Conservation (phyloP, 1,139 yeast species). For the Blastobotrys petasosporus region DNA sequence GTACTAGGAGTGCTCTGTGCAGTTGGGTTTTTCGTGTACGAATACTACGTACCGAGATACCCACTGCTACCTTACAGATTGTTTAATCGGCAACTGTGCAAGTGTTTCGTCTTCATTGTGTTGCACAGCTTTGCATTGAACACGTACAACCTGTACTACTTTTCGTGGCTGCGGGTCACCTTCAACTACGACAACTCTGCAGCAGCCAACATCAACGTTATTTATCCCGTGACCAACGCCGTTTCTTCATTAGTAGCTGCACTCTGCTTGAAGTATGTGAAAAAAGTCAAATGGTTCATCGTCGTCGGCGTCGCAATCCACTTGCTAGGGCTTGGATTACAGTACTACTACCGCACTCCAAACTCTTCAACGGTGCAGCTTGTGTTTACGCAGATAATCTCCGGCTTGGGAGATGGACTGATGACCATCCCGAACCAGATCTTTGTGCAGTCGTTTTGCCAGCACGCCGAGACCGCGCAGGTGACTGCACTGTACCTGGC, state of each 20-base stretch:
- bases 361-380: constrained; percentile 16
- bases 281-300: constrained; percentile 54
- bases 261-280: constrained; percentile 42
- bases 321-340: constrained; percentile 48
- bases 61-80: constrained; percentile 13
- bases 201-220: constrained; percentile 56
- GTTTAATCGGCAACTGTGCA: constrained; percentile 12
- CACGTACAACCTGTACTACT: constrained; percentile 17
- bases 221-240: constrained; percentile 56
- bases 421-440: constrained; percentile 20
- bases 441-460: constrained; percentile 19
- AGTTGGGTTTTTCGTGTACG: constrained; percentile 15
- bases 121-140: constrained; percentile 16
- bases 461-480: constrained; percentile 20
- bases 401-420: constrained; percentile 23
- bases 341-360: constrained; percentile 12
- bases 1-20: constrained; percentile 14
- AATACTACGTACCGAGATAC: constrained; percentile 12
- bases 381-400: constrained; percentile 18
- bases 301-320: constrained; percentile 49
- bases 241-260: constrained; percentile 55
- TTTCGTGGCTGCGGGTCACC: constrained; percentile 46
- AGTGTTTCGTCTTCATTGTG: constrained; percentile 13
- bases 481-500: constrained; percentile 22
- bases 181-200: constrained; percentile 47